Evolutionary conservation across 1,139 yeast genomes (phyloP).

Genomic region (Sugiyamaella sp.): DNA sequence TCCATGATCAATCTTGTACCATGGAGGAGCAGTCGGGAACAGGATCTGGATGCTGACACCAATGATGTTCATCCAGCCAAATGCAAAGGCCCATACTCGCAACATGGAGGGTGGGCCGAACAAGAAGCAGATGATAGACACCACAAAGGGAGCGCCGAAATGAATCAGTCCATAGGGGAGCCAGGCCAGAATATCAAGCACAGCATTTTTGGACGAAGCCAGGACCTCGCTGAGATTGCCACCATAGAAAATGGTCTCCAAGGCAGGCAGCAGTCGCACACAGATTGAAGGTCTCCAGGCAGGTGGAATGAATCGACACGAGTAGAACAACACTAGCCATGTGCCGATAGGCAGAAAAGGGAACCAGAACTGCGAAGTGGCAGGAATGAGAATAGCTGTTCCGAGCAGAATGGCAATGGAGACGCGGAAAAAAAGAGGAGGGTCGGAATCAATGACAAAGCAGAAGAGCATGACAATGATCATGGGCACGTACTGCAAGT

Average conservation of each 20-base stretch:
- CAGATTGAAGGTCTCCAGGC: slow-evolving; percentile 84
- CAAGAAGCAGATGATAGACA: slow-evolving; percentile 74
- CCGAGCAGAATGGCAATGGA: slow-evolving; percentile 41
- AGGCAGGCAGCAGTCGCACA: slow-evolving; percentile 88
- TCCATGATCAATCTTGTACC: slow-evolving; percentile 90
- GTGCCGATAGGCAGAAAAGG: slow-evolving; percentile 84
- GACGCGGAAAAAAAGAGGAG: slow-evolving; percentile 48
- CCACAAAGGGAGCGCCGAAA: slow-evolving; percentile 86
- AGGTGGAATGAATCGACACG: slow-evolving; percentile 76
- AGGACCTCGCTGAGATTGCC: slow-evolving; percentile 87
- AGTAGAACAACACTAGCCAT: slow-evolving; percentile 86
- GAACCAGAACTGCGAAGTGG: slow-evolving; percentile 82
- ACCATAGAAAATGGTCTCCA: slow-evolving; percentile 92
- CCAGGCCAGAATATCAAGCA: slow-evolving; percentile 89
- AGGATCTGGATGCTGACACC: slow-evolving; percentile 82
- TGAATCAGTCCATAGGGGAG: slow-evolving; percentile 93
- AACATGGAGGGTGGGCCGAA: slow-evolving; percentile 93
- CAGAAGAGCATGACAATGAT: slow-evolving; percentile 49
- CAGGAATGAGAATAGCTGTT: slow-evolving; percentile 59
- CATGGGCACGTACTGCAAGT: slow-evolving; percentile 48
- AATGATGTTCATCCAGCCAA: slow-evolving; percentile 92
- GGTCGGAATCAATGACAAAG: slow-evolving; percentile 56
- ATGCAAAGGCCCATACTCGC: slow-evolving; percentile 88
- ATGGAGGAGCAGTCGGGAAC: slow-evolving; percentile 97
- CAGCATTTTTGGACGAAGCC: slow-evolving; percentile 68